Conservation (phyloP, 148 eudicot genomes). For the Dysphania ambrosioides region DNA sequence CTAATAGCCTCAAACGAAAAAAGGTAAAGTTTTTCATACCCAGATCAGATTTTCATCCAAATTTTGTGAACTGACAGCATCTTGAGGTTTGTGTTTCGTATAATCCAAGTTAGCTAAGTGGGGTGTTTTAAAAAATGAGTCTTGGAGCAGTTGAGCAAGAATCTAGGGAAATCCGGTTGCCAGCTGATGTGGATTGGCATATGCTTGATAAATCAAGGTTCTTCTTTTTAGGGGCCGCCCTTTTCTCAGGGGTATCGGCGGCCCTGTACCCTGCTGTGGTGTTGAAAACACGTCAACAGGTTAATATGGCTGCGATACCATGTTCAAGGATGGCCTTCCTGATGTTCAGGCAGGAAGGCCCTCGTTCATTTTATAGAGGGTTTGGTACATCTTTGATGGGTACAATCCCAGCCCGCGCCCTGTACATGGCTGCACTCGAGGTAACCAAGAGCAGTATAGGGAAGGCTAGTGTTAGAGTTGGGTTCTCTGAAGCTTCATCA, state of each 20-base stretch:
- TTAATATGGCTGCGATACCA: slow-evolving; percentile 31
- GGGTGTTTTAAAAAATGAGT: slow-evolving; percentile 43
- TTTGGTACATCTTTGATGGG: slow-evolving; percentile 81
- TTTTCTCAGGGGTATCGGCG: slow-evolving; percentile 74
- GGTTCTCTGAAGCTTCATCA: slow-evolving; percentile 55
- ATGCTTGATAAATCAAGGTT: slow-evolving; percentile 84
- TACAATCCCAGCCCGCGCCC: slow-evolving; percentile 78
- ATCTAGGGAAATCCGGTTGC: slow-evolving; percentile 49
- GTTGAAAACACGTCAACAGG: slow-evolving; percentile 78
- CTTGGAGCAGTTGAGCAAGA: slow-evolving; percentile 53
- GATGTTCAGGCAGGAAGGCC: slow-evolving; percentile 54
- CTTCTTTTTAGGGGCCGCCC: slow-evolving; percentile 79
- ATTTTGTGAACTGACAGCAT: not conserved
- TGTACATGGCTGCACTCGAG: slow-evolving; percentile 82
- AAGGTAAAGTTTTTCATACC: no score
- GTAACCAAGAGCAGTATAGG: slow-evolving; percentile 65
- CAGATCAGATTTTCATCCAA: no score
- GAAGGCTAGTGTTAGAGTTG: slow-evolving; percentile 41
- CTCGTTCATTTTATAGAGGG: slow-evolving; percentile 57
- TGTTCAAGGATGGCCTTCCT: slow-evolving; percentile 46
- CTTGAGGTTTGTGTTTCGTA: not conserved
- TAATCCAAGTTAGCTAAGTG: not conserved
- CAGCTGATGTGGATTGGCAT: slow-evolving; percentile 79
- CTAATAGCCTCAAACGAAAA: no score
- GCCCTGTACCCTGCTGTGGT: slow-evolving; percentile 77